A percentile compares a stretch with the other conserved stretches of the same genome.
phyloP scores from a whole-genome alignment of 2,329 filamentous ascomycete species.

The Xylaria sp. region DNA sequence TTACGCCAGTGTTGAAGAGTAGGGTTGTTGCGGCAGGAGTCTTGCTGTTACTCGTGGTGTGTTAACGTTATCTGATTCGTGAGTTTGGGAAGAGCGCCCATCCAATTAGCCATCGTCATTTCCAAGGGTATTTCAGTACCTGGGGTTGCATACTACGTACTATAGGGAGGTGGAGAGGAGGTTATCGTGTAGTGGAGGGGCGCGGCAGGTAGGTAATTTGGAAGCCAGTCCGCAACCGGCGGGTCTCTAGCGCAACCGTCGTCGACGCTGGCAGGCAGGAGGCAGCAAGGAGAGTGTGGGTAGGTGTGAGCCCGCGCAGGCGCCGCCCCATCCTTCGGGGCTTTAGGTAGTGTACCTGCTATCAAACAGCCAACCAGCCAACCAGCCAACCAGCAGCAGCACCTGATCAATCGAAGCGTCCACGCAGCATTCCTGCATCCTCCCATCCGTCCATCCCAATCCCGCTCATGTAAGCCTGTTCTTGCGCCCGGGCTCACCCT shows the following conservation, averaged over 20 bases:
- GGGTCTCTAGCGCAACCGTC: conserved; percentile 11
- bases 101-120: conserved; percentile 33
- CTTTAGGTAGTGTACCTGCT: neutral
- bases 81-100: conserved; percentile 17
- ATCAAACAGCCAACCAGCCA: conserved; percentile 20
- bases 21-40: conserved; percentile 15
- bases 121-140: conserved; percentile 29
- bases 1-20: conserved; percentile 3
- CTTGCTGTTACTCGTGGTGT: conserved; percentile 51
- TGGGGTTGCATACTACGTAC: too few relatives aligned
- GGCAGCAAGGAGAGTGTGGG: neutral
- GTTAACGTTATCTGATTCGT: conserved; percentile 55
- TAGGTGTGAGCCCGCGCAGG: conserved; percentile 6
- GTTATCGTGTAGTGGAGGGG: conserved; percentile 20
- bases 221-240: conserved; percentile 32
- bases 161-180: conserved; percentile 9
- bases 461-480: conserved; percentile 16
- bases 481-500: conserved; percentile 5
- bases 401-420: conserved; percentile 33
- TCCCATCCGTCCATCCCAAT: conserved; percentile 8
- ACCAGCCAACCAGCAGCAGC: conserved; percentile 20
- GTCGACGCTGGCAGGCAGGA: conserved; percentile 16
- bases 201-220: neutral
- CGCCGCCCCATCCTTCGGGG: conserved; percentile 9
- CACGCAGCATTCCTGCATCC: conserved; percentile 24